Percentiles rank a stretch among this genome's conserved stretches.
Evolutionary conservation across 345 rosid genomes (phyloP).

Genomic region (Pistacia vera): DNA sequence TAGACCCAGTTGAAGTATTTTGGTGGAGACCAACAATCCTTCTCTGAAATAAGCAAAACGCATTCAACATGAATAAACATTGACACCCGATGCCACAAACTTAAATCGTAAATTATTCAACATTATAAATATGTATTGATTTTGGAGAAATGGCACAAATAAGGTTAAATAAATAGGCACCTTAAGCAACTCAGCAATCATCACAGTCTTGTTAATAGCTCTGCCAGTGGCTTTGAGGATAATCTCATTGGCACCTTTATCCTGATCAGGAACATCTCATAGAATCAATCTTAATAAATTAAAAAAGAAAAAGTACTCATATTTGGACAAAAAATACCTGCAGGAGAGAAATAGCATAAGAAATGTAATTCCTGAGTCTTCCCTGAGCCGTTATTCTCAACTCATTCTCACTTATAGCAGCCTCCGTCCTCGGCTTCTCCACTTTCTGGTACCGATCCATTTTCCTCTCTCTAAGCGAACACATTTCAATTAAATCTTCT

Average conservation of each 20-base stretch:
- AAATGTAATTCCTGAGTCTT: slow-evolving; percentile 39
- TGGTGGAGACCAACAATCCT: slow-evolving; percentile 36
- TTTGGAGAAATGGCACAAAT: too few relatives aligned
- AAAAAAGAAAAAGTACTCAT: too few relatives aligned
- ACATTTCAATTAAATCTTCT: too few relatives aligned
- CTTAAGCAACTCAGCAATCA: slow-evolving; percentile 43
- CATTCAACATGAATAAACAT: too few relatives aligned
- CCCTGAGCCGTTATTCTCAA: slow-evolving; percentile 43
- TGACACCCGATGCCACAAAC: too few relatives aligned
- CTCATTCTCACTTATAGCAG: slow-evolving; percentile 39
- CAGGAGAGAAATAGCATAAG: slow-evolving; percentile 39
- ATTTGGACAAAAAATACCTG: slow-evolving; percentile 14
- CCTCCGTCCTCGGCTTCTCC: slow-evolving; percentile 32
- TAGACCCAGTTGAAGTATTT: slow-evolving; percentile 31
- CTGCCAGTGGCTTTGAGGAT: slow-evolving; percentile 41
- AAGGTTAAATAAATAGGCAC: background rate
- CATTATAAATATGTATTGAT: too few relatives aligned
- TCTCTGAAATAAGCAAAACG: slow-evolving; percentile 21
- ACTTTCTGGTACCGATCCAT: slow-evolving; percentile 41
- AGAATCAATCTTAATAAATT: background rate
- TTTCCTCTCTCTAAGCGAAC: too few relatives aligned
- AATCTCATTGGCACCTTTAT: slow-evolving; percentile 34
- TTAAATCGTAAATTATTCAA: too few relatives aligned
- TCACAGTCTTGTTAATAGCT: slow-evolving; percentile 42
- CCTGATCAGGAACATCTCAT: slow-evolving; percentile 12